A percentile compares a stretch with the other conserved stretches of the same genome.
Evolutionary conservation across 1,139 yeast species (phyloP).

Genomic region (Nematodospora anomalae): DNA sequence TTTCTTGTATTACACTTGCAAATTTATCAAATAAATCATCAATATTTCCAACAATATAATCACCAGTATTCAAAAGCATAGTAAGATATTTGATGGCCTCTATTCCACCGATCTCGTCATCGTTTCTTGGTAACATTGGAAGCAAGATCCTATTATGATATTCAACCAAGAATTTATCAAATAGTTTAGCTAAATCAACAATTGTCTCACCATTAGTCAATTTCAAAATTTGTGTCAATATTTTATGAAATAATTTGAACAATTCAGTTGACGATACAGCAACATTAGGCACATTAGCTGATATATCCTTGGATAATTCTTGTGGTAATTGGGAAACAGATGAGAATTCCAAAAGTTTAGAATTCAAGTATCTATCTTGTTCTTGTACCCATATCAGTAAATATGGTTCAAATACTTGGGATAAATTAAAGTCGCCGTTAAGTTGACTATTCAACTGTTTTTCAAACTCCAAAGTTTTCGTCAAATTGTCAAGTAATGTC

Average conservation of each 20-base stretch:
- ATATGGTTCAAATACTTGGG: slow-evolving; percentile 82
- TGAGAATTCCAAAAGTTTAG: slow-evolving; percentile 62
- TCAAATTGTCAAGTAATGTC: slow-evolving; percentile 48
- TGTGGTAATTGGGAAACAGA: slow-evolving; percentile 46
- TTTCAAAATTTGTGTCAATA: slow-evolving; percentile 73
- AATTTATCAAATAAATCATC: slow-evolving; percentile 74
- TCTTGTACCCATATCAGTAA: slow-evolving; percentile 83
- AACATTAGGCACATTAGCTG: slow-evolving; percentile 54
- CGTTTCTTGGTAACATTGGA: slow-evolving; percentile 53
- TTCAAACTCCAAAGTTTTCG: slow-evolving; percentile 66
- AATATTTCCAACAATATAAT: slow-evolving; percentile 78
- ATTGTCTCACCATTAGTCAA: slow-evolving; percentile 70
- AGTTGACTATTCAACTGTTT: slow-evolving; percentile 63
- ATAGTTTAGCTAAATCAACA: slow-evolving; percentile 60
- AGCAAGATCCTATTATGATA: slow-evolving; percentile 63
- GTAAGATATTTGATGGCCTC: slow-evolving; percentile 72
- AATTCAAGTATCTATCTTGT: slow-evolving; percentile 65
- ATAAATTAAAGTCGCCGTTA: slow-evolving; percentile 52
- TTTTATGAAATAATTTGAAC: slow-evolving; percentile 71
- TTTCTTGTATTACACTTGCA: slow-evolving; percentile 43
- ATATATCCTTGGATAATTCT: slow-evolving; percentile 31
- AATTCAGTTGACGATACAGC: slow-evolving; percentile 84
- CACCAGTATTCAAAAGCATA: slow-evolving; percentile 81
- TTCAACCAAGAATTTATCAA: slow-evolving; percentile 64
- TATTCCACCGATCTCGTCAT: slow-evolving; percentile 22